Evolutionary conservation across 202 grass and related monocot genomes (phyloP), one percentile per base, ranked within the genome.

Genomic region (Cymbopogon flexuosus): DNA sequence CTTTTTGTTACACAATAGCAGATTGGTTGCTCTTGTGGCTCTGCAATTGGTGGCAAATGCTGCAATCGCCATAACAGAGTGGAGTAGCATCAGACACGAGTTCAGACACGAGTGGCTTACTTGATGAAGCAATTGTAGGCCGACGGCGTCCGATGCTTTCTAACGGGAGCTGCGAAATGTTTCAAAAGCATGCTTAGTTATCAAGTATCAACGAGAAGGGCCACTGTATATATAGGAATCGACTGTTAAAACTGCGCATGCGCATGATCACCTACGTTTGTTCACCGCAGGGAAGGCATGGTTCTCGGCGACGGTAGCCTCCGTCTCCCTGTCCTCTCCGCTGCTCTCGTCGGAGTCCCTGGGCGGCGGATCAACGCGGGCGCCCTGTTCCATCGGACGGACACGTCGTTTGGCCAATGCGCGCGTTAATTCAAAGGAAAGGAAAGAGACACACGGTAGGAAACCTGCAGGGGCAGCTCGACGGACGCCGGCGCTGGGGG

Each of bases 91-190:
- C 34, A 22, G 27, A 27, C 1, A 33, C 31, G 31, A 33, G 3
- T 33, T 33, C 31, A 27, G 27, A 27, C 27, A 33, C 33, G 5
- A 67, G n/a, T 40, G 73, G 24, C 34, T 81, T 89, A 94, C 89
- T 88, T 94, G 87, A 97, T 90, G 83, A 97, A 97, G 30, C 85
- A 80, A 74, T 94, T 97, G 65, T 97, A 97, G 45, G 91, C 91
- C 5, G 94, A 94, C 4, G 94, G 94, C 83, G 85, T 85, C 54
- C 94, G 78, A 75, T 94, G 89, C 70, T 79, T 88, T 75, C 89
- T 94, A 81, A 85, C 81, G 0, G 94, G 91, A 78, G 94, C 94
- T 97, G 87, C 51, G 40, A 64, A 76, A 70, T 22, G 61, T 73
- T 84, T 30, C 6, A 10, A 82, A 39, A 73, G 8, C 0, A 0